phyloP scores from a whole-genome alignment of 2,329 filamentous ascomycete species.

The Calonectria crousiana region DNA sequence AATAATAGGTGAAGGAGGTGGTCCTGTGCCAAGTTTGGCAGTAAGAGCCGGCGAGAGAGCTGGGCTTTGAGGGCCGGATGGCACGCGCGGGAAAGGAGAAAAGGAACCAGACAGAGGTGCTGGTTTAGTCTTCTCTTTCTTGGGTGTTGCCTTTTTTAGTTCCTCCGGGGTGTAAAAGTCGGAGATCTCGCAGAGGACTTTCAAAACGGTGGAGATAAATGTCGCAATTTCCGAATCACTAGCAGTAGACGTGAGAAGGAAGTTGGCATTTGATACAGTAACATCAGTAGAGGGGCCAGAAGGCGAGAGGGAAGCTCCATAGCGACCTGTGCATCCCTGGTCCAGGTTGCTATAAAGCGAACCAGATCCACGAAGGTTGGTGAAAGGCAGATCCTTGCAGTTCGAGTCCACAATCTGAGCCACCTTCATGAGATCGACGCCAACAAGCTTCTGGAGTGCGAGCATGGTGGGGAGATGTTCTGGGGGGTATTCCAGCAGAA shows the following conservation, averaged over 20 bases:
- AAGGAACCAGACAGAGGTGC: slow-evolving; percentile 46
- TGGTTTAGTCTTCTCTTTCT: slow-evolving; percentile 39
- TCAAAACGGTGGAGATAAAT: slow-evolving; percentile 66
- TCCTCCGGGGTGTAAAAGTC: slow-evolving; percentile 60
- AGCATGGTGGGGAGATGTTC: slow-evolving; percentile 69
- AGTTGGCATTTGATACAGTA: slow-evolving; percentile 66
- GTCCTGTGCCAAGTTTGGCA: slow-evolving; percentile 22
- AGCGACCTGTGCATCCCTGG: slow-evolving; percentile 36
- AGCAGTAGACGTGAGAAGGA: slow-evolving; percentile 67
- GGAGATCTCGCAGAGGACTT: slow-evolving; percentile 49
- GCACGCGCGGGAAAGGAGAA: slow-evolving; percentile 47
- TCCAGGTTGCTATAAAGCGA: slow-evolving; percentile 42
- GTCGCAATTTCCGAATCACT: slow-evolving; percentile 65
- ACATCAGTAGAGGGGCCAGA: slow-evolving; percentile 45
- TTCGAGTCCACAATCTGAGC: slow-evolving; percentile 66
- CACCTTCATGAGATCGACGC: slow-evolving; percentile 68
- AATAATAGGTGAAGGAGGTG: slow-evolving; percentile 25
- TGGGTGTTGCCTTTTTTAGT: slow-evolving; percentile 32
- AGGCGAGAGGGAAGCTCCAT: slow-evolving; percentile 35
- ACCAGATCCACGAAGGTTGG: slow-evolving; percentile 52
- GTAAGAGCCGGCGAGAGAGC: slow-evolving; percentile 34
- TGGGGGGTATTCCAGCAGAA: slow-evolving; percentile 70
- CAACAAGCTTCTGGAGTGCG: slow-evolving; percentile 69
- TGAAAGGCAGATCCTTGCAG: slow-evolving; percentile 54
- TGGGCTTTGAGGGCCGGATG: slow-evolving; percentile 37